phyloP scores from a whole-genome alignment of 805 yeast genomes.

The Cephaloascus fragrans region DNA sequence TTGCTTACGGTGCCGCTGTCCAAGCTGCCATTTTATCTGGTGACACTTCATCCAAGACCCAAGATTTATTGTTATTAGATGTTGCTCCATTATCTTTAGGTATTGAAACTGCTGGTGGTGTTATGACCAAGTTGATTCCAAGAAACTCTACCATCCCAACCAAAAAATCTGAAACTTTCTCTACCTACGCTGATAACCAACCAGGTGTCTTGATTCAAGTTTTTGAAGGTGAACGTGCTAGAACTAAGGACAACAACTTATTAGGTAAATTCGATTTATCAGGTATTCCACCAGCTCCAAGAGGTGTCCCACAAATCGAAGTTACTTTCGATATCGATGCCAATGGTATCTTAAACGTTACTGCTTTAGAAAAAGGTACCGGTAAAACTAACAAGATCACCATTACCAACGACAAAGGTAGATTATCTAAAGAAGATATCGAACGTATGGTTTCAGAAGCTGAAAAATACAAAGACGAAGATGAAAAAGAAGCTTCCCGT shows the following conservation, averaged over 20 bases:
- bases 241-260: slow-evolving; percentile 91
- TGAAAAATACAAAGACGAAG: slow-evolving; percentile 94
- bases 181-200: slow-evolving; percentile 96
- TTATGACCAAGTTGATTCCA: slow-evolving; percentile 96
- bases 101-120: slow-evolving; percentile 99
- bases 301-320: slow-evolving; percentile 98
- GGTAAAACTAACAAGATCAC: slow-evolving; percentile 97
- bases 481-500: slow-evolving; percentile 90
- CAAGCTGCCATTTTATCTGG: slow-evolving; percentile 97
- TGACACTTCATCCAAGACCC: slow-evolving; percentile 93
- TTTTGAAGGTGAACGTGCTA: slow-evolving; percentile 96
- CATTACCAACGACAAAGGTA: slow-evolving; percentile 97
- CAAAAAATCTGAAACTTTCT: slow-evolving; percentile 93
- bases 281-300: slow-evolving; percentile 98
- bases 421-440: slow-evolving; percentile 94
- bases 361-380: slow-evolving; percentile 96
- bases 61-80: slow-evolving; percentile 88
- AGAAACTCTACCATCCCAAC: slow-evolving; percentile 98
- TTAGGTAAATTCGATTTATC: slow-evolving; percentile 94
- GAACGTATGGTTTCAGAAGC: slow-evolving; percentile 98
- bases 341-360: slow-evolving; percentile 92
- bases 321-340: slow-evolving; percentile 96
- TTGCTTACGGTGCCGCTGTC: slow-evolving; percentile 98
- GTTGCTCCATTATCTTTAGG: slow-evolving; percentile 97
- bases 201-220: slow-evolving; percentile 98